Conservation (phyloP, 495 filamentous ascomycete genomes). For the Talaromyces wortmannii region DNA sequence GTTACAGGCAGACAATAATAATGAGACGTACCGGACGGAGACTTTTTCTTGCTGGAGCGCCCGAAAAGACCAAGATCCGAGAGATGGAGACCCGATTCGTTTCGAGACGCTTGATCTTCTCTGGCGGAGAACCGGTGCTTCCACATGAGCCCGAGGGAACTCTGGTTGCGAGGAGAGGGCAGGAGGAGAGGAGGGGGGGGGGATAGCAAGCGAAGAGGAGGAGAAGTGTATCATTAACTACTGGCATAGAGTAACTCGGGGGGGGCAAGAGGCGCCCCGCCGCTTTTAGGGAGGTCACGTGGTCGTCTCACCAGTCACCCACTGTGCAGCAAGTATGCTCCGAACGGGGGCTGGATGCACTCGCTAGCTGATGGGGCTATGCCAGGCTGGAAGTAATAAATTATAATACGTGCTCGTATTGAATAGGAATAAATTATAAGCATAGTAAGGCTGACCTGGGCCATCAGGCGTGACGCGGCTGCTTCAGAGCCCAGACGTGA, state of each 20-base stretch:
- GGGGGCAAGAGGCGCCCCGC: too few relatives aligned
- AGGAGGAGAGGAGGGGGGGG: slow-evolving; percentile 1
- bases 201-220: slow-evolving; percentile 10
- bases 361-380: too few relatives aligned
- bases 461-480: too few relatives aligned
- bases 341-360: too few relatives aligned
- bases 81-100: slow-evolving; percentile 11
- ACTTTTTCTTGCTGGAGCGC: slow-evolving; percentile 24
- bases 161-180: slow-evolving; percentile 11
- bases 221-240: neutral
- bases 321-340: too few relatives aligned
- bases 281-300: too few relatives aligned
- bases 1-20: neutral
- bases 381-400: too few relatives aligned
- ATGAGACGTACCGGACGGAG: slow-evolving; percentile 2
- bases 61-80: slow-evolving; percentile 33
- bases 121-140: slow-evolving; percentile 38
- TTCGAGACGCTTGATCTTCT: slow-evolving; percentile 32
- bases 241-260: neutral
- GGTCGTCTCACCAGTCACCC: too few relatives aligned
- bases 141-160: slow-evolving; percentile 30
- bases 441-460: too few relatives aligned
- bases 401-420: too few relatives aligned
- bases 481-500: too few relatives aligned
- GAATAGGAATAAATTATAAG: too few relatives aligned